Base-by-base conservation (phyloP, 495 filamentous ascomycete species). In the Penicillium samsonianum region DNA sequence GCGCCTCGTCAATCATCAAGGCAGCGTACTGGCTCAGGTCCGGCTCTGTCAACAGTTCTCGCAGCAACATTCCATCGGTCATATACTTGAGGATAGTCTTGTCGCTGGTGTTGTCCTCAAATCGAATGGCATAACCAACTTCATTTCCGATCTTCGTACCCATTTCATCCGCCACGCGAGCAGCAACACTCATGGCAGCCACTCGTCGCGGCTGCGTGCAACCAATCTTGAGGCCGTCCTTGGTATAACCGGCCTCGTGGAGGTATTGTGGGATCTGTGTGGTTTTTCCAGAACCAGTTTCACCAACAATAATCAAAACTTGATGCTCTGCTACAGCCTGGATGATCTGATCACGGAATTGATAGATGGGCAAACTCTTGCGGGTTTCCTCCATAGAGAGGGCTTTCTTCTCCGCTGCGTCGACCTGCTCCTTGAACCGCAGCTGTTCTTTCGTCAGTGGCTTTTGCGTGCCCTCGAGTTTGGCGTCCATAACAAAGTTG, bases 1-100 rank as follows among this genome's bases (percentile, higher is more conserved):
- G 94, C 17, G 95, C 94, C 69, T 98, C 94, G 66, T 98, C 94
- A 59, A 98, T 93, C 89, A 98, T 96, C 59, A 98, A 67, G 3
- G 88, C 90, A 1, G 90, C 87, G 66, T 98, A 98, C n/a, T 82
- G 84, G 11, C 86, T 80, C 11, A 98, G 73, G 53, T 91, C 88
- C 0, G 95, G 93, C 68, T 96, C 92, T 1, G 90, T 92, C 62
- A 97, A 82, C 60, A 97, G 87, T 66, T 97, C 93, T 65, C 92
- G 82, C 19, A 98, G 78, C 42, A 98, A 79, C 92, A 98, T 97
- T 58, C 94, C 94, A 68, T 98, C 94, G 3, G 94, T 98, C 91
- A 96, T 96, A 69, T 96, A 98, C 71, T 97, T 96, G 25, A 98
- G 72, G 40, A 92, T 80, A 0, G 94, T 98, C 74, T 96, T 96